phyloP scores from a whole-genome alignment of 2,329 filamentous ascomycete genomes.

The Pseudogymnoascus sp. region DNA sequence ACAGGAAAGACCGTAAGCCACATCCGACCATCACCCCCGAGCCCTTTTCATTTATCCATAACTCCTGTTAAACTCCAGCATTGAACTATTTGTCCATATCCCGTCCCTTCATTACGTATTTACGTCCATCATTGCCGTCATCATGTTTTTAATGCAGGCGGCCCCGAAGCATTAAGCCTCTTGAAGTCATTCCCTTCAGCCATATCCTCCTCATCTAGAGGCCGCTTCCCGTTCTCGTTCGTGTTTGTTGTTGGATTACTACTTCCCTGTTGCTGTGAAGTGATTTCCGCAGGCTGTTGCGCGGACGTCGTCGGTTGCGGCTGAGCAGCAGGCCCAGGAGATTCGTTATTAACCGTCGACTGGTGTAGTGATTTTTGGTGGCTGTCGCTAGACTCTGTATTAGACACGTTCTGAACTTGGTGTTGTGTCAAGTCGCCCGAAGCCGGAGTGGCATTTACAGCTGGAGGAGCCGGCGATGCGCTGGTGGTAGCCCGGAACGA shows the following conservation, averaged over 20 bases:
- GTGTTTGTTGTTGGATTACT: slow-evolving; percentile 11
- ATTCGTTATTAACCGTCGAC: neutral
- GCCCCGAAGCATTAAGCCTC: slow-evolving; percentile 18
- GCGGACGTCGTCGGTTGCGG: neutral
- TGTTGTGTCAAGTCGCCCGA: neutral
- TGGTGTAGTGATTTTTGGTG: neutral
- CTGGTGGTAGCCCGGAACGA: slow-evolving; percentile 11
- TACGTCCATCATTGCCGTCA: slow-evolving; percentile 2
- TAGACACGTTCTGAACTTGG: neutral
- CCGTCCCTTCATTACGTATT: slow-evolving; percentile 4
- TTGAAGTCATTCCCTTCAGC: slow-evolving; percentile 15
- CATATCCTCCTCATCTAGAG: slow-evolving; percentile 20
- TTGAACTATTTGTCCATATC: slow-evolving; percentile 1
- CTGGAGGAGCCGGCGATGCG: slow-evolving; percentile 19
- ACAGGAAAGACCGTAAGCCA: neutral
- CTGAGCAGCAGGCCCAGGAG: neutral
- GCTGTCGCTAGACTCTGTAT: neutral
- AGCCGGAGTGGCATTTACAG: slow-evolving; percentile 14
- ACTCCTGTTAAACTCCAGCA: slow-evolving; percentile 1
- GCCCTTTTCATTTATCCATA: slow-evolving; percentile 6
- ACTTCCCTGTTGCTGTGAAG: neutral
- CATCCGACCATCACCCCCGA: neutral
- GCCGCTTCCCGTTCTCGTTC: slow-evolving; percentile 17
- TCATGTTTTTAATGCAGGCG: slow-evolving; percentile 19
- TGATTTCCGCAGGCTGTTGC: neutral